Base-by-base conservation (phyloP, 2,329 filamentous ascomycete species). In the Xylariomycetidae sp. region DNA sequence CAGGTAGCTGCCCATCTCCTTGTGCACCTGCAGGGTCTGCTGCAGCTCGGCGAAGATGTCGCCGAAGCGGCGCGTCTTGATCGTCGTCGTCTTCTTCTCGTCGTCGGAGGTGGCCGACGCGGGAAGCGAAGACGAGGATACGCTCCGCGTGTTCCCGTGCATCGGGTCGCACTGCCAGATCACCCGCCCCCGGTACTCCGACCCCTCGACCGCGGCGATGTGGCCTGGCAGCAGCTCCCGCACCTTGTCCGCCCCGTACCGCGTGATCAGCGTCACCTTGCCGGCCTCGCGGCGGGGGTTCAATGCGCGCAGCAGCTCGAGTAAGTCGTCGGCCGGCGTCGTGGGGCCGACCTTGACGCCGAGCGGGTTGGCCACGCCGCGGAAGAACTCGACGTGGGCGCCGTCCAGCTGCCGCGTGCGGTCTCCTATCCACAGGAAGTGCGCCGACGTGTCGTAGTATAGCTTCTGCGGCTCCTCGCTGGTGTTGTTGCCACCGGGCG, bases 111-210 rank as follows among this genome's bases (percentile, higher is more conserved):
- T n/a, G n/a, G n/a, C n/a, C n/a, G n/a, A n/a, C n/a, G n/a, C n/a
- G n/a, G n/a, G n/a, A n/a, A n/a, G n/a, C n/a, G n/a, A n/a, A n/a
- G n/a, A n/a, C n/a, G n/a, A n/a, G 8, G 20, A 8, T 9, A 85
- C 90, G 14, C 75, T 72, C 26, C 71, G 65, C 23, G 78, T 82
- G 62, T 83, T 83, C 42, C 92, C 92, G 63, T 98, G 92, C 92
- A 98, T 98, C 15, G 92, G 92, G 62, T 98, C 92, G 64, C 90
- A 96, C 65, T 96, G 92, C 90, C 90, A 96, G 49, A 95, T 86
- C 4, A 94, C 87, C 15, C 61, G 64, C 31, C 68, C 60, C 29
- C 59, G 59, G 60, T 77, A 79, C 60, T 80, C 87, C 37, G 84
- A 89, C 49, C 72, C 72, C 58, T 92, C 83, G 17, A 98, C 90